These are phyloP conservation scores for Pichia sorboxylosa DNA, from an alignment of 1,139 yeast species.

Conservation along the genomic window DNA sequence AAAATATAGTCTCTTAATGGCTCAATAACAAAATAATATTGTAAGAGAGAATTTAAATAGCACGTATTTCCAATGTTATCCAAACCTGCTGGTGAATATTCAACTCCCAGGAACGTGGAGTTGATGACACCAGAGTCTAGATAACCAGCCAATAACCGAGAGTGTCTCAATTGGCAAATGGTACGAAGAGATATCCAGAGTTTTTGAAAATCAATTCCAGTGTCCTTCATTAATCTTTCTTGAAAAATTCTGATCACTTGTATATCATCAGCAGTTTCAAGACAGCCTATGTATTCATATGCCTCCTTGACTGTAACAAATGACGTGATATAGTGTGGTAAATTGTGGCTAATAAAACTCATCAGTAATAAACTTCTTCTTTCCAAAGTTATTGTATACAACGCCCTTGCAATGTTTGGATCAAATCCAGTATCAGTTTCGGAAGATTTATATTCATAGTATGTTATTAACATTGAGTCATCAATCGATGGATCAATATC, in stretches of 20 bases:
- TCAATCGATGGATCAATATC: slow-evolving; percentile 58
- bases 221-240: slow-evolving; percentile 25
- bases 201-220: slow-evolving; percentile 31
- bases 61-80: slow-evolving; percentile 94
- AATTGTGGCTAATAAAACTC: slow-evolving; percentile 34
- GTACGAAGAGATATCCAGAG: slow-evolving; percentile 40
- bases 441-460: slow-evolving; percentile 48
- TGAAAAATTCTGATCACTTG: slow-evolving; percentile 48
- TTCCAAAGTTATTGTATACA: slow-evolving; percentile 47
- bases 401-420: slow-evolving; percentile 31
- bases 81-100: slow-evolving; percentile 79
- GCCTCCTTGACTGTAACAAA: slow-evolving; percentile 25
- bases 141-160: slow-evolving; percentile 42
- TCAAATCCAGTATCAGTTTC: slow-evolving; percentile 28
- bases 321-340: slow-evolving; percentile 25
- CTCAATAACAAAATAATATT: slow-evolving; percentile 75
- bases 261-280: slow-evolving; percentile 39
- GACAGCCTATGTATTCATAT: slow-evolving; percentile 32
- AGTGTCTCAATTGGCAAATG: slow-evolving; percentile 37
- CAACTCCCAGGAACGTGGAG: slow-evolving; percentile 46
- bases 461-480: slow-evolving; percentile 65
- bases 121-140: slow-evolving; percentile 50
- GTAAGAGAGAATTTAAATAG: slow-evolving; percentile 79
- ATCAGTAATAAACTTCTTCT: slow-evolving; percentile 37
- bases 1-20: slow-evolving; percentile 66